Conservation (phyloP, 1,284 basidiomycete genomes). For the Heterobasidion annosum region DNA sequence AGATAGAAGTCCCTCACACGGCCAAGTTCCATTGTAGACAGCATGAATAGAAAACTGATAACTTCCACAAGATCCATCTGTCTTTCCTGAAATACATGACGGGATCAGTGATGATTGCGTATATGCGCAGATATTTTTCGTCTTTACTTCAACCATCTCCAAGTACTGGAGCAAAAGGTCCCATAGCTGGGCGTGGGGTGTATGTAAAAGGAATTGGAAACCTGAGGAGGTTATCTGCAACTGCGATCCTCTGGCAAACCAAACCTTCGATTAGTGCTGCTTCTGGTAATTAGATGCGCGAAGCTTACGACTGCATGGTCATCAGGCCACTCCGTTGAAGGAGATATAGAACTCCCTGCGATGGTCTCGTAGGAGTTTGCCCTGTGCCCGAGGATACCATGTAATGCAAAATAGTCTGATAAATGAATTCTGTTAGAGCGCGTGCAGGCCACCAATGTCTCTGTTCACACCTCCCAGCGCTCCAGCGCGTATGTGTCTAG, state of each 20-base stretch:
- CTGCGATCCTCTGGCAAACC: constrained; percentile 32
- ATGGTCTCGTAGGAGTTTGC: constrained; percentile 58
- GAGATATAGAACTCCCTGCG: constrained; percentile 77
- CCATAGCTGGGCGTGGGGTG: constrained; percentile 98
- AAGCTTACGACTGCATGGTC: constrained; percentile 47
- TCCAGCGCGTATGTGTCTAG: constrained; percentile 84
- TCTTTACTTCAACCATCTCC: constrained; percentile 65
- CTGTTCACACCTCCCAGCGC: constrained; percentile 77
- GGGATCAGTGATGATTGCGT: constrained; percentile 2
- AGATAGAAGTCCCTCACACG: constrained; percentile 37
- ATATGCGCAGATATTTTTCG: neutral
- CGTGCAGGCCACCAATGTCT: neutral
- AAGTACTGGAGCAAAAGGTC: constrained; percentile 89
- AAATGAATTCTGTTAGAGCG: neutral
- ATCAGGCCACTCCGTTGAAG: constrained; percentile 86
- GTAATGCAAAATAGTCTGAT: constrained; percentile 89
- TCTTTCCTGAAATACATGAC: constrained; percentile 44
- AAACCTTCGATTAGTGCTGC: too few species aligned
- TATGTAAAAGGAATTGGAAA: constrained; percentile 94
- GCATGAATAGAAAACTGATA: constrained; percentile 90
- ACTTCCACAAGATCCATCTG: constrained; percentile 92
- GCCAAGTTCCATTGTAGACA: constrained; percentile 90
- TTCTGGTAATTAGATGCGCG: neutral
- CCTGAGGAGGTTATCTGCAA: constrained; percentile 90
- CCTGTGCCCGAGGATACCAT: constrained; percentile 93